Conservation (phyloP, 345 rosid genomes). For the Kandelia obovata region DNA sequence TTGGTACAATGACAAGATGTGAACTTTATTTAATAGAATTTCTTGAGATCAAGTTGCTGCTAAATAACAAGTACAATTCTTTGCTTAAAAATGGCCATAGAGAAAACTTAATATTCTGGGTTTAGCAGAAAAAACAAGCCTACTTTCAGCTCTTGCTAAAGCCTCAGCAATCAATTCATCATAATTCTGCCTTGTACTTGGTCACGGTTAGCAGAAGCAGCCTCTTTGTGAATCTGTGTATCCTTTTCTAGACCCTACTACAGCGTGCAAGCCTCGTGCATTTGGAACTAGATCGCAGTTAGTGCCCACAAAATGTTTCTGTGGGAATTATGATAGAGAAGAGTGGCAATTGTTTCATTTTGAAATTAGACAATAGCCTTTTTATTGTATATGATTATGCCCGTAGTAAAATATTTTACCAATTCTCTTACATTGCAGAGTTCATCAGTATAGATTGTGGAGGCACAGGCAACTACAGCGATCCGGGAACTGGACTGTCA, state of each 20-base stretch:
- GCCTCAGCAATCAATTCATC: not conserved
- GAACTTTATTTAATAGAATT: not conserved
- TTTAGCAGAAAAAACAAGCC: too few relatives aligned
- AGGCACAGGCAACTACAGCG: conserved; percentile 59
- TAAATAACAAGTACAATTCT: not conserved
- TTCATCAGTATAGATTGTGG: conserved; percentile 94
- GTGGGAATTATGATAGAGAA: not conserved
- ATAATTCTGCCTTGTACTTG: too few relatives aligned
- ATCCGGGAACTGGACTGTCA: conserved; percentile 58
- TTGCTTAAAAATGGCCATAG: not conserved
- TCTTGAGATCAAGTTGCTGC: not conserved
- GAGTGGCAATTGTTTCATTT: not conserved
- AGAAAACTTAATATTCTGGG: not conserved
- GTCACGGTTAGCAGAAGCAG: not conserved
- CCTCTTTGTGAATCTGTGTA: conserved; percentile 1
- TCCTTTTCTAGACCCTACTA: conserved; percentile 81
- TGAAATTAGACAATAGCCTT: not conserved
- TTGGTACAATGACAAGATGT: not conserved
- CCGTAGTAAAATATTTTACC: not conserved
- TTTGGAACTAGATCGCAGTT: too few relatives aligned
- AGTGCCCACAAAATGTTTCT: not conserved
- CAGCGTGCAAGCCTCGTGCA: conserved; percentile 40
- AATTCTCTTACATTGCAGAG: conserved; percentile 43
- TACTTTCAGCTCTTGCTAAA: too few relatives aligned
- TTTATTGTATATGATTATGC: not conserved